Base-by-base conservation (phyloP, 2,329 filamentous ascomycete species). In the Trichoderma aggressivum region DNA sequence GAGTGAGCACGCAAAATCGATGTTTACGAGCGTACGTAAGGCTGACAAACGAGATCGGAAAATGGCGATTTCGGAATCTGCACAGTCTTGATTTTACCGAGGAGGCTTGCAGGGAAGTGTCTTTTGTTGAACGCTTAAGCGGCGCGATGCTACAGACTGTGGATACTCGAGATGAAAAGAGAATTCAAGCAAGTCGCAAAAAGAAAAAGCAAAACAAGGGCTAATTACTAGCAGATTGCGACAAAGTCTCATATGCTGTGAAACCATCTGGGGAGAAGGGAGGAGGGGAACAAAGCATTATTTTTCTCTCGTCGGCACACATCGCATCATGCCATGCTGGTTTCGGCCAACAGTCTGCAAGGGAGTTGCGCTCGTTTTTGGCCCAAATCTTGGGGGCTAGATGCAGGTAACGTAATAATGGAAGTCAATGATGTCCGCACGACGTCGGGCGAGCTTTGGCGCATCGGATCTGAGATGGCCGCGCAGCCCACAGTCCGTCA, bases 341-440 rank as follows among this genome's bases (percentile, higher is more conserved):
- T 61, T 61, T 53, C 66, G 70, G 70, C 53, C 62, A 55, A 60
- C 61, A 24, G 16, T 1, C 47, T 53, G 69, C 69, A 53, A 71
- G 62, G 67, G 26, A 32, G 30, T 53, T 28, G 32, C 14, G 12
- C 67, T 58, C 47, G 39, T 34, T 39, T 66, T 55, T 43, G n/a
- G n/a, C n/a, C n/a, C n/a, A n/a, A n/a, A n/a, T n/a, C n/a, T n/a
- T n/a, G 55, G 70, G 63, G 61, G 70, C 61, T 39, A 43, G 53
- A 71, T 65, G 61, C 69, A 71, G 53, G 69, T 65, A 65, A 58
- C 70, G 70, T 62, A 71, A 66, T 63, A 61, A 50, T 53, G 55
- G 59, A 43, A 63, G 67, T 53, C 66, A 36, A 69, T 69, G 66
- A 69, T 69, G 66, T 28, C 56, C 39, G 66, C 66, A 61, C 56